Evolutionary conservation across 805 yeast species (phyloP).

Genomic region (Candida sakaeoensis): DNA sequence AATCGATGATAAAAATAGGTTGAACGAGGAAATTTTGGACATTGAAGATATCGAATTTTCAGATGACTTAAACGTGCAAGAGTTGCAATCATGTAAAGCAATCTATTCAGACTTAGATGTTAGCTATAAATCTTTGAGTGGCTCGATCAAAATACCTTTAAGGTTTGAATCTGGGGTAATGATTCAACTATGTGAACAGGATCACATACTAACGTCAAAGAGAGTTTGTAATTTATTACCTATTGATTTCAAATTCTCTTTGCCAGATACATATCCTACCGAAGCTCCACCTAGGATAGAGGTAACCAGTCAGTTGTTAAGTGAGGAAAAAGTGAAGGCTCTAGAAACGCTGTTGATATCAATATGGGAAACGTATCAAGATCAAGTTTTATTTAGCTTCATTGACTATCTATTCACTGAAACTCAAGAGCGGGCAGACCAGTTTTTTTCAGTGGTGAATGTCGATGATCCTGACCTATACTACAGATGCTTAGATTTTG

Average conservation of each 20-base stretch:
- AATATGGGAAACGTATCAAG: conserved; percentile 34
- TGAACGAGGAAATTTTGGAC: too few relatives aligned
- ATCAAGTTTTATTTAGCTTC: conserved; percentile 39
- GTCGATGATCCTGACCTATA: conserved; percentile 11
- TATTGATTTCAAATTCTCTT: conserved; percentile 20
- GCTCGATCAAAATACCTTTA: conserved; percentile 25
- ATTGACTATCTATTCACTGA: conserved; percentile 36
- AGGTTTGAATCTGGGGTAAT: conserved; percentile 15
- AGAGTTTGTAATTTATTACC: conserved; percentile 29
- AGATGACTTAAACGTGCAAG: conserved; percentile 28
- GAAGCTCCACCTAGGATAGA: conserved; percentile 20
- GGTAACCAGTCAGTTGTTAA: conserved; percentile 16
- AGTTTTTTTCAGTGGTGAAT: conserved; percentile 10
- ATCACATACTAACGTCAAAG: not conserved
- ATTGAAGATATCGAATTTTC: conserved; percentile 12
- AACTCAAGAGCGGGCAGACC: conserved; percentile 15
- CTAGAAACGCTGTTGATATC: conserved; percentile 17
- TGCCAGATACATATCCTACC: conserved; percentile 36
- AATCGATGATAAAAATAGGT: not conserved
- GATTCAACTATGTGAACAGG: not conserved
- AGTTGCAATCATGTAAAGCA: conserved; percentile 36
- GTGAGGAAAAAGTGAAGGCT: conserved; percentile 8
- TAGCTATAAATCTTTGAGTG: conserved; percentile 14
- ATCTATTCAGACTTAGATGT: conserved; percentile 37
- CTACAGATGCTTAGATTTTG: conserved; percentile 17